Percentiles rank a stretch among this genome's conserved stretches.
phyloP scores from a whole-genome alignment of 1,284 basidiomycete genomes.

The Vanrija sp. region DNA sequence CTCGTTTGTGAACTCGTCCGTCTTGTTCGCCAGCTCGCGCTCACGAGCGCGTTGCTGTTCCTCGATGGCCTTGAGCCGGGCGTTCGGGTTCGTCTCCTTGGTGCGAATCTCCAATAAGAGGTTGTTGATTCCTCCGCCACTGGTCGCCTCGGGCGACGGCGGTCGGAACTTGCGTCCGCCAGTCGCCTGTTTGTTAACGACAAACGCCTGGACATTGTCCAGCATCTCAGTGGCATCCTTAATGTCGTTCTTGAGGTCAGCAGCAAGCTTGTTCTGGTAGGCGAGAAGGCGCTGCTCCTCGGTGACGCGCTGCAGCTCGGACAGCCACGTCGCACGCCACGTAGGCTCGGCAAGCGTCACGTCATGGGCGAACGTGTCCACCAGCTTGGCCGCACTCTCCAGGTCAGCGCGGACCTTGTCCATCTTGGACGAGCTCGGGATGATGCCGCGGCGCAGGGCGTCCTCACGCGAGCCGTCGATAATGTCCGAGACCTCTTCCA shows the following conservation, averaged over 20 bases:
- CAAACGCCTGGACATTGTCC: constrained; percentile 81
- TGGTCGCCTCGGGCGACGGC: constrained; percentile 18
- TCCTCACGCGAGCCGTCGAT: constrained; percentile 89
- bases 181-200: constrained; percentile 60
- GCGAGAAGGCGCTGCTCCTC: constrained; percentile 94
- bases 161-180: constrained; percentile 27
- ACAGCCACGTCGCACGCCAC: constrained; percentile 99
- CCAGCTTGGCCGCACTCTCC: constrained; percentile 62
- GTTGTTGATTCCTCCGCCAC: constrained; percentile 57
- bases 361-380: constrained; percentile 76
- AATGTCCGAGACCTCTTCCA: constrained; percentile 90
- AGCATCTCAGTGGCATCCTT: constrained; percentile 80
- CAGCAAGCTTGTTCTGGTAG: constrained; percentile 85
- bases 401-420: constrained; percentile 73
- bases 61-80: constrained; percentile 83
- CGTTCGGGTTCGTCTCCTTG: constrained; percentile 71
- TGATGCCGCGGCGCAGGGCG: constrained; percentile 82
- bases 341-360: constrained; percentile 87
- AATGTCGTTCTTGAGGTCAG: constrained; percentile 85
- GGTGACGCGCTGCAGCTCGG: constrained; percentile 91
- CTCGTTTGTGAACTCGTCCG: constrained; percentile 70
- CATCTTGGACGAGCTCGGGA: constrained; percentile 71
- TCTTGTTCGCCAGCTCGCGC: constrained; percentile 62
- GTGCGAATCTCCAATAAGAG: constrained; percentile 78
- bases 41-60: constrained; percentile 73